A percentile compares a stretch with the other conserved stretches of the same genome.
phyloP scores from a whole-genome alignment of 139 green algal genomes.

The Chlamydomonas sp. region DNA sequence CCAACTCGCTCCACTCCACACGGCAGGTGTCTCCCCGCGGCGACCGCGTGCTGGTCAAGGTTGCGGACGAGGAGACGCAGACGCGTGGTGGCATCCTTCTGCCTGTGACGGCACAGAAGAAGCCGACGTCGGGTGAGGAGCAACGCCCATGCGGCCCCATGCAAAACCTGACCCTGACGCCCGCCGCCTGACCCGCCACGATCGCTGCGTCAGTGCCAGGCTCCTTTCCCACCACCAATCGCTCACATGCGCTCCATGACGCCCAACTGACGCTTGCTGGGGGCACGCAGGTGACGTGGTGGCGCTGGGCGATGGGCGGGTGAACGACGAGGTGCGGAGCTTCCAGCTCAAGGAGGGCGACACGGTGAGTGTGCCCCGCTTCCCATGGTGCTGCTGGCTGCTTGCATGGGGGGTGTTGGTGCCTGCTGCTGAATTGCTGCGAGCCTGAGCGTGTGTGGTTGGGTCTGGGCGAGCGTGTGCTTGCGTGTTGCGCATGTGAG shows the following conservation, averaged over 20 bases:
- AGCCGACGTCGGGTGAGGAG: slow-evolving; percentile 66
- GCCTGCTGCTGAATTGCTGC: too few relatives aligned
- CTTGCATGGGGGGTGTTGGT: too few relatives aligned
- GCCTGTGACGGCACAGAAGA: slow-evolving; percentile 68
- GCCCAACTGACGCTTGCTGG: too few relatives aligned
- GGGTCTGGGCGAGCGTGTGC: too few relatives aligned
- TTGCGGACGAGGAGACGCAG: slow-evolving; percentile 71
- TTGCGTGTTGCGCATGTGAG: too few relatives aligned
- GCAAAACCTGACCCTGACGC: not conserved
- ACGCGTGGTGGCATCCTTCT: slow-evolving; percentile 85
- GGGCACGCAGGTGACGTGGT: slow-evolving; percentile 53
- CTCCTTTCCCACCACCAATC: too few relatives aligned
- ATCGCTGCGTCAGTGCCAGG: too few relatives aligned
- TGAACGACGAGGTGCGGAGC: slow-evolving; percentile 12
- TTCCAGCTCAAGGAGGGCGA: slow-evolving; percentile 44
- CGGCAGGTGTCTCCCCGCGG: slow-evolving; percentile 60
- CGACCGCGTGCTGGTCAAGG: slow-evolving; percentile 83
- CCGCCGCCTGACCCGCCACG: too few relatives aligned
- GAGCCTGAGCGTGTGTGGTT: too few relatives aligned
- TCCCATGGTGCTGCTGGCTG: too few relatives aligned
- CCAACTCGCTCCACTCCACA: too few relatives aligned
- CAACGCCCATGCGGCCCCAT: not conserved
- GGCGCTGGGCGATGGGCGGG: slow-evolving; percentile 39
- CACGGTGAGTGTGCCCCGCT: slow-evolving; percentile 48
- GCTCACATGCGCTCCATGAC: too few relatives aligned